Percentiles rank a stretch among this genome's conserved stretches.
phyloP scores from a whole-genome alignment of 164 flowering plant genomes.

The Euptelea pleiosperma region DNA sequence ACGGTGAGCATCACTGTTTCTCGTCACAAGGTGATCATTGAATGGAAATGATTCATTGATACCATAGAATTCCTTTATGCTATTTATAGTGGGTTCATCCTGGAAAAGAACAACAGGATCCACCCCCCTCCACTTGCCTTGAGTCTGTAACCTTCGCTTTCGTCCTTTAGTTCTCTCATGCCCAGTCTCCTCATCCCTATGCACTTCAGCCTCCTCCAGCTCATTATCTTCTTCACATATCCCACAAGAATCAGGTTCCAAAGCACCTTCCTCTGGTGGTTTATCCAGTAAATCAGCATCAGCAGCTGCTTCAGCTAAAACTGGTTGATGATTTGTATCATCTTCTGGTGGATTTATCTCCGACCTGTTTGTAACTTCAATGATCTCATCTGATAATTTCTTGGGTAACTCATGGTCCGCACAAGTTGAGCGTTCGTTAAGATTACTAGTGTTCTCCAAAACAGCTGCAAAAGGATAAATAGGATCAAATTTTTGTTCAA shows the following conservation, averaged over 20 bases:
- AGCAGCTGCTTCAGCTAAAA: constrained; percentile 25
- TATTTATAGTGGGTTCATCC: constrained; percentile 52
- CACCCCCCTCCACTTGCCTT: constrained; percentile 91
- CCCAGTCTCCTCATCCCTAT: constrained; percentile 28
- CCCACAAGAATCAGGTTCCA: constrained; percentile 23
- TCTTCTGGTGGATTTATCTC: constrained; percentile 16
- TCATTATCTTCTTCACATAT: constrained; percentile 23
- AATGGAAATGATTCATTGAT: constrained; percentile 73
- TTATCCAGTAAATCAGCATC: constrained; percentile 30
- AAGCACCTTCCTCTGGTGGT: constrained; percentile 27
- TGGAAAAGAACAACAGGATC: constrained; percentile 87
- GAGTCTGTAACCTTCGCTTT: constrained; percentile 66
- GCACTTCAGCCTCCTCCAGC: constrained; percentile 27
- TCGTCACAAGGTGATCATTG: constrained; percentile 68
- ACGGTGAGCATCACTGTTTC: constrained; percentile 65
- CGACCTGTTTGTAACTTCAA: constrained; percentile 10
- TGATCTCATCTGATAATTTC: constrained; percentile 16
- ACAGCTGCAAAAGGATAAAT: constrained; percentile 26
- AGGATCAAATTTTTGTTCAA: background rate
- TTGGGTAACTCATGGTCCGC: background rate
- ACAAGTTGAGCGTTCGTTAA: constrained; percentile 10
- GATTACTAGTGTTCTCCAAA: constrained; percentile 27
- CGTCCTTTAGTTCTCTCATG: constrained; percentile 26
- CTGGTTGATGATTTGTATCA: constrained; percentile 4
- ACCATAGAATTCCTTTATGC: constrained; percentile 78